Evolutionary conservation across 2,329 filamentous ascomycete species (phyloP), one percentile per base, ranked within the genome.

Genomic region (Blastomyces emzantsi): DNA sequence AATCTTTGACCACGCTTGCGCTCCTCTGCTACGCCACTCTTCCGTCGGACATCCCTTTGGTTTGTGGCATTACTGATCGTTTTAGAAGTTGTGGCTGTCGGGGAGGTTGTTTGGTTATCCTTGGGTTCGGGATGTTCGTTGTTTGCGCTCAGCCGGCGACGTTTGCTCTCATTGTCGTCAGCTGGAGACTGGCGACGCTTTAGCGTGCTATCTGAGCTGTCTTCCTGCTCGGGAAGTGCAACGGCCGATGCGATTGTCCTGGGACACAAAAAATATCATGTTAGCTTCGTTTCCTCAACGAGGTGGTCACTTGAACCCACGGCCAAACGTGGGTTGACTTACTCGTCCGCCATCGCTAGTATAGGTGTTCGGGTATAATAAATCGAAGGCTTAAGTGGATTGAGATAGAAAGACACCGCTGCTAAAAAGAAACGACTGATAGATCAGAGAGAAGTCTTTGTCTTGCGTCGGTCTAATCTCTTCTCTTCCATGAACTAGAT

Each of bases 1-100:
- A 97, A 81, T 62, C 93, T 85, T 75, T 90, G 88, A 28, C 90
- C 90, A 47, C 93, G 88, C 73, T 90, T 91, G 75, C 87, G 90
- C 73, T 97, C 93, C 70, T 95, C 89, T 36, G 80, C 77, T 61
- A 82, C 76, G 63, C 63, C 61, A 62, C 36, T 64, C 39, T 63
- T 69, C 6, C 65, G 51, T 30, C 66, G 67, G n/a, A 56, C 63
- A 22, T 67, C 67, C 63, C 47, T 61, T 30, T 54, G 64, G 19
- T 65, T 60, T 36, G 64, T 60, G 9, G 43, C 25, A 49, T 64
- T 28, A 19, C 39, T 17, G 36, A 36, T 15, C 43, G 28, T 13
- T 43, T 47, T 28, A 60, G 55, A 45, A 25, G 52, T 33, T 1
- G 47, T 43, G 25, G 54, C 17, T 67, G 59, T n/a, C 72, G 69